Evolutionary conservation across 2,329 filamentous ascomycete species (phyloP).

Genomic region (Huntiella savannae): DNA sequence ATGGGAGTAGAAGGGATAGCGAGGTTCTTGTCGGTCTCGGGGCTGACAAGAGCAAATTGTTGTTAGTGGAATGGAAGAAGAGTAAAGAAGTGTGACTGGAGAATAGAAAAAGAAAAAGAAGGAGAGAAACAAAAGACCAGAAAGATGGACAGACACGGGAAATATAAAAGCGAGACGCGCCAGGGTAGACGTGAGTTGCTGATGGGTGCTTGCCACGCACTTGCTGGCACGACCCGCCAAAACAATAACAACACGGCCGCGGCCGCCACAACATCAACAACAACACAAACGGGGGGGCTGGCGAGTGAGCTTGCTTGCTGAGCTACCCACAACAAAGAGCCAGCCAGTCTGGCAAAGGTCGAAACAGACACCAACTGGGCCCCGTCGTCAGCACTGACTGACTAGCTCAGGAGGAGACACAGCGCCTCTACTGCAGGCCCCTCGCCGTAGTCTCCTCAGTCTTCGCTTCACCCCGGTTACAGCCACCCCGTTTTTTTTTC

Average conservation of each 20-base stretch:
- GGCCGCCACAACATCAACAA: neutral
- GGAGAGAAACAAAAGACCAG: neutral
- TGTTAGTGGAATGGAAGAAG: slow-evolving; percentile 22
- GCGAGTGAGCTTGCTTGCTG: too few relatives aligned
- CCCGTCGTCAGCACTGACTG: too few relatives aligned
- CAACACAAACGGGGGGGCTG: neutral
- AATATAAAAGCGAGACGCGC: slow-evolving; percentile 3
- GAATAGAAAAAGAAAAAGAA: slow-evolving; percentile 8
- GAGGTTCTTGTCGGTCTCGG: slow-evolving; percentile 37
- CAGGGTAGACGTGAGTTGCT: neutral
- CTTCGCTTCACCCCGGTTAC: neutral
- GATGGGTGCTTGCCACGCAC: too few relatives aligned
- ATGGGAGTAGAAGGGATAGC: slow-evolving; percentile 30
- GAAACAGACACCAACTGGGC: too few relatives aligned
- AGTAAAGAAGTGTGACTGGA: neutral
- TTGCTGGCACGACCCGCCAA: too few relatives aligned
- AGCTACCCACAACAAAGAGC: too few relatives aligned
- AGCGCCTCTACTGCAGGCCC: too few relatives aligned
- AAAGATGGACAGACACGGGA: neutral
- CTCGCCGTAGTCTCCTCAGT: too few relatives aligned
- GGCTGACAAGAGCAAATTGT: slow-evolving; percentile 12
- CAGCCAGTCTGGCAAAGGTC: too few relatives aligned
- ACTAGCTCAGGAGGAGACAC: too few relatives aligned
- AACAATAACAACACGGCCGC: neutral
- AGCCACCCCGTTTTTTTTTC: slow-evolving; percentile 1